Conservation (phyloP, 2,329 filamentous ascomycete genomes). For the Aspergillus hortae region DNA sequence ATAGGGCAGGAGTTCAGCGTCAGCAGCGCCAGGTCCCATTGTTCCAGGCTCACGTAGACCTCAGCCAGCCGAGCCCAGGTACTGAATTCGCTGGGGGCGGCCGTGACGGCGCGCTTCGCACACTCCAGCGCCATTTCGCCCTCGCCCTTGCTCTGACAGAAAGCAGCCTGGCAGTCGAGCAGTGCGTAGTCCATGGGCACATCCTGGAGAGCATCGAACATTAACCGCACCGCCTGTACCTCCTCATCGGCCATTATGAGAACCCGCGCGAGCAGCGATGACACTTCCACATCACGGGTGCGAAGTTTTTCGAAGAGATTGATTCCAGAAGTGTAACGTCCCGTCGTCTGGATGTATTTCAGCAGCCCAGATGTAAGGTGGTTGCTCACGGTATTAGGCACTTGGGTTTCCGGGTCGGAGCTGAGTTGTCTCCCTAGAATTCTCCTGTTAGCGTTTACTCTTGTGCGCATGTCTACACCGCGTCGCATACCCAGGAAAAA, state of each 20-base stretch:
- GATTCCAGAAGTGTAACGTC: slow-evolving; percentile 89
- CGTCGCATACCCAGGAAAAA: slow-evolving; percentile 77
- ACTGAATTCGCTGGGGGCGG: slow-evolving; percentile 92
- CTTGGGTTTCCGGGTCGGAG: slow-evolving; percentile 94
- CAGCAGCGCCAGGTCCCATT: slow-evolving; percentile 92
- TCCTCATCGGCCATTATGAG: slow-evolving; percentile 95
- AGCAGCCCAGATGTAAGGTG: slow-evolving; percentile 91
- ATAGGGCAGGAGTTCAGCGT: slow-evolving; percentile 98
- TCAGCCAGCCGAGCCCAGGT: slow-evolving; percentile 94
- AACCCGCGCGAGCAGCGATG: slow-evolving; percentile 84
- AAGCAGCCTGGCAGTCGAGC: slow-evolving; percentile 89
- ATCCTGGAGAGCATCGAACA: slow-evolving; percentile 85
- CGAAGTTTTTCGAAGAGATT: slow-evolving; percentile 97
- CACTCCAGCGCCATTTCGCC: slow-evolving; percentile 85
- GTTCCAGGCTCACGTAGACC: slow-evolving; percentile 88
- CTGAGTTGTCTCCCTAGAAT: slow-evolving; percentile 82
- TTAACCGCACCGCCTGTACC: slow-evolving; percentile 84
- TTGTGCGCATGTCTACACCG: too few species aligned
- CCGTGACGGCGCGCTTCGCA: slow-evolving; percentile 89
- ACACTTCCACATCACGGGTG: slow-evolving; percentile 86
- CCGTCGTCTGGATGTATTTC: slow-evolving; percentile 92
- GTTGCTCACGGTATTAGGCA: slow-evolving; percentile 94
- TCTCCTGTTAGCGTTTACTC: slow-evolving; percentile 16
- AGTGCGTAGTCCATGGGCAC: slow-evolving; percentile 97
- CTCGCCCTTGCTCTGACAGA: slow-evolving; percentile 83